Evolutionary conservation across 139 green algal genomes (phyloP).

Genomic region (Mychonastes homosphaera): DNA sequence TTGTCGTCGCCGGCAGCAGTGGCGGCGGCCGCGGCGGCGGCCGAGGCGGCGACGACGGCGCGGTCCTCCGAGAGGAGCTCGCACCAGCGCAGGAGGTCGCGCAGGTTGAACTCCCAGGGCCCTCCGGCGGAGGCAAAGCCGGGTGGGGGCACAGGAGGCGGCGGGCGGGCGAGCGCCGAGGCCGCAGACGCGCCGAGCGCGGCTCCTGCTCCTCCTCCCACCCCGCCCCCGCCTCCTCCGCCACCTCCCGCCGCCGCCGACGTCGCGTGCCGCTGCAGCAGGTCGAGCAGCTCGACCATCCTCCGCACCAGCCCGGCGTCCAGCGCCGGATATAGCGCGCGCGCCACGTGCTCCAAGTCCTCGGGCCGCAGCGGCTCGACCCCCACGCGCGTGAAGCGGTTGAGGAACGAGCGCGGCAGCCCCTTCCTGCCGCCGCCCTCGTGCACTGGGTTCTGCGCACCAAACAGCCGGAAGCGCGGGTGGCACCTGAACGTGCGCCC

Average conservation of each 20-base stretch:
- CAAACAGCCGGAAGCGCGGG: conserved; percentile 77
- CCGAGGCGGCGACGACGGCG: neutral
- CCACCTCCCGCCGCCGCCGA: conserved; percentile 7
- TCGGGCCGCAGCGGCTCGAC: conserved; percentile 64
- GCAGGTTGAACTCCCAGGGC: conserved; percentile 98
- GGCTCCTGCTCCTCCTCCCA: neutral
- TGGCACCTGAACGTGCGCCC: conserved; percentile 56
- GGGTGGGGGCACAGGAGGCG: conserved; percentile 7
- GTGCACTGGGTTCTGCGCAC: conserved; percentile 76
- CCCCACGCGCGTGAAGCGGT: conserved; percentile 87
- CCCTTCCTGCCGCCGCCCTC: conserved; percentile 94
- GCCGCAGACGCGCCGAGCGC: neutral
- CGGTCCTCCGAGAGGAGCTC: conserved; percentile 47
- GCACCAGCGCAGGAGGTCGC: conserved; percentile 94
- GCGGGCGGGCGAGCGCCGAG: neutral
- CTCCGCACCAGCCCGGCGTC: conserved; percentile 27
- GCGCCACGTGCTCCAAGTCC: conserved; percentile 73
- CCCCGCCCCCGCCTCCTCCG: neutral
- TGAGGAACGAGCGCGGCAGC: conserved; percentile 93
- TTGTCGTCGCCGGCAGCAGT: conserved; percentile 9
- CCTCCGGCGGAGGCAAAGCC: conserved; percentile 63
- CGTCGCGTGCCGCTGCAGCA: conserved; percentile 46
- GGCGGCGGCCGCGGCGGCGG: conserved; percentile 7
- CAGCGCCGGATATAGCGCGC: conserved; percentile 59
- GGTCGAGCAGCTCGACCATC: conserved; percentile 73